phyloP scores from a whole-genome alignment of 768 basidiomycete genomes.

The Xerocomellus intermedius region DNA sequence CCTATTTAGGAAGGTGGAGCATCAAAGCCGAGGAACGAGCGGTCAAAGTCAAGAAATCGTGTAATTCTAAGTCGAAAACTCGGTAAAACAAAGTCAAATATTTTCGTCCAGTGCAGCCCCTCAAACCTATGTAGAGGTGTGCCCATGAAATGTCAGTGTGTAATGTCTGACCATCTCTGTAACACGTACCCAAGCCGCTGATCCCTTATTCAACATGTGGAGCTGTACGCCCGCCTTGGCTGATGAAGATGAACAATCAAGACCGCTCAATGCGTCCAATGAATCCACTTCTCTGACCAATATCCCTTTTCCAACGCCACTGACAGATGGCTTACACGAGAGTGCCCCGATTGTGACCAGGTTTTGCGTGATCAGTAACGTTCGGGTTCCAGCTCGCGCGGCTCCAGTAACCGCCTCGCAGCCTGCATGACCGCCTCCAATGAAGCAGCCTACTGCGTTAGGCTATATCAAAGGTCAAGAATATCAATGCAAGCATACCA shows the following conservation, averaged over 20 bases:
- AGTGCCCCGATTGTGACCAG: conserved; percentile 78
- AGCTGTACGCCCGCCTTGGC: conserved; percentile 90
- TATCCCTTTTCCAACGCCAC: conserved; percentile 92
- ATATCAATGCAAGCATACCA: conserved; percentile 12
- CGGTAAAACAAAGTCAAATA: no score
- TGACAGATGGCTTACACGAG: conserved; percentile 91
- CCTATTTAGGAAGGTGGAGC: no score
- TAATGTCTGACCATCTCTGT: no score
- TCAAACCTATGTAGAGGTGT: no score
- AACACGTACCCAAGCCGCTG: conserved; percentile 83
- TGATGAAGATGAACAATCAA: conserved; percentile 25
- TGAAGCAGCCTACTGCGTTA: conserved; percentile 65
- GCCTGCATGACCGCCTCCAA: conserved; percentile 91
- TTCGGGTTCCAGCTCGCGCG: conserved; percentile 79
- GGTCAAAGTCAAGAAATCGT: no score
- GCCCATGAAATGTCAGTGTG: not conserved
- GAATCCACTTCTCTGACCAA: conserved; percentile 91
- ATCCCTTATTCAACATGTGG: conserved; percentile 80
- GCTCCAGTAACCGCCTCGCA: conserved; percentile 89
- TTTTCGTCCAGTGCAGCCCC: no score
- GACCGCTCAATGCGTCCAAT: conserved; percentile 49
- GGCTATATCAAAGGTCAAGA: conserved; percentile 29
- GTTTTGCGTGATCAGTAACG: conserved; percentile 78
- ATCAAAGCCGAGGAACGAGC: no score
- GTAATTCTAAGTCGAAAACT: no score